Percentiles rank a stretch among this genome's conserved stretches.
These are phyloP conservation scores for Grosmannia clavigera DNA, from an alignment of 2,329 filamentous ascomycete genomes.

Conservation along the genomic window DNA sequence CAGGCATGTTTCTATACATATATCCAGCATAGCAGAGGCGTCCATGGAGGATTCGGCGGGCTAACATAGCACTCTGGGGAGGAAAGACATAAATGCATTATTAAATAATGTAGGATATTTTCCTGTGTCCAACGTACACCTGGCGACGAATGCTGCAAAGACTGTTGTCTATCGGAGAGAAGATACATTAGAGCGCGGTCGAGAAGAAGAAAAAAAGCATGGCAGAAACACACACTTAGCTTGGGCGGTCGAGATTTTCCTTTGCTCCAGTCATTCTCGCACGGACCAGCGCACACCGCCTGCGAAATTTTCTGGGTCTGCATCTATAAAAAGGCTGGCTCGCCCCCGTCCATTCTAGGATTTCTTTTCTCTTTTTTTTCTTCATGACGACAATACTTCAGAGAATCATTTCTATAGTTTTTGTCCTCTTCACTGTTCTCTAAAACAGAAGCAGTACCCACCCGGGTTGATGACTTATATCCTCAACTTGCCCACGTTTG, in stretches of 20 bases:
- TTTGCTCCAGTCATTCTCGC: background rate
- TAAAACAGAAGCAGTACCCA: conserved; percentile 87
- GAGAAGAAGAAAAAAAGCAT: background rate
- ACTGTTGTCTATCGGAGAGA: background rate
- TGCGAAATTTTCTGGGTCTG: background rate
- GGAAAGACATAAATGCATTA: background rate
- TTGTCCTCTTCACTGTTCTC: conserved; percentile 85
- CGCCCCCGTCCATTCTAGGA: conserved; percentile 18
- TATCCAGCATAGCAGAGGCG: background rate
- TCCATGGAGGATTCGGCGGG: background rate
- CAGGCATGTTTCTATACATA: background rate
- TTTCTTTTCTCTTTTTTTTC: conserved; percentile 34
- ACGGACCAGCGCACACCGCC: conserved; percentile 1
- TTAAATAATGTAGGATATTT: background rate
- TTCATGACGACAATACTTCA: conserved; percentile 53
- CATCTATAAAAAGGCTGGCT: conserved; percentile 31
- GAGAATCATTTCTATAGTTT: conserved; percentile 99
- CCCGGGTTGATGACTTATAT: conserved; percentile 84
- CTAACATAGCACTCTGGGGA: background rate
- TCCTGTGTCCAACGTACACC: background rate
- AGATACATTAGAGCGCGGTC: no score
- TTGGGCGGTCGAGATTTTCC: background rate
- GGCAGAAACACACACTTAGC: background rate
- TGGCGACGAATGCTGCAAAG: background rate
- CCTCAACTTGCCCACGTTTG: conserved; percentile 43